Evolutionary conservation across 2,329 filamentous ascomycete species (phyloP), one percentile per base, ranked within the genome.

Genomic region (Aspergillus pseudoviridinutans): DNA sequence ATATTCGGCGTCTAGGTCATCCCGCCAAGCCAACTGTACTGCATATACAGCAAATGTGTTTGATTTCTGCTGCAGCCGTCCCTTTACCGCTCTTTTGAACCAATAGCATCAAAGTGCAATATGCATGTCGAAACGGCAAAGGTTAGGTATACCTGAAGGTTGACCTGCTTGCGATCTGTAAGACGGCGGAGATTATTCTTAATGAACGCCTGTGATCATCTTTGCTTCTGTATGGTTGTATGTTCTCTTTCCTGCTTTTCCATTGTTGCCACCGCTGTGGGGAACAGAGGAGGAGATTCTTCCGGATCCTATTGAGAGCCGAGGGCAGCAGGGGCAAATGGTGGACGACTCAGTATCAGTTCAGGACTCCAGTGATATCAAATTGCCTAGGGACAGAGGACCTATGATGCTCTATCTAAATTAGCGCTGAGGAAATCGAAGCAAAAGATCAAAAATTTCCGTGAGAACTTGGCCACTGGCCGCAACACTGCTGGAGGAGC

Each of bases 21-120:
- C 9, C 38, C 22, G 25, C 49, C 38, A 12, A 50, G n/a, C 20
- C 38, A 8, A 41, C 35, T 49, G 17, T 41, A 54, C 32, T 38
- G 24, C 24, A 47, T 22, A 8, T 47, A 47, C 12, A 24, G 44
- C 22, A 14, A 24, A 27, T 24, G 6, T 27, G 44, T 25, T 22
- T 24, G 22, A 47, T n/a, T 1, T 25, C 22, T 59, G 53, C 56
- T 55, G 55, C 55, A 59, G 49, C 52, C 53, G 55, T 59, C 58
- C 50, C 51, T 49, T 57, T 59, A 59, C 58, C 58, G 58, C 58
- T 54, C 44, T 53, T 54, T 57, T 29, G 10, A 38, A 3, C 55
- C 58, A 59, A 59, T 57, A 38, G 49, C 5, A 44, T 27, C 44
- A 14, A 24, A 22, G 27, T 52, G 49, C 49, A 50, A 54, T 41